Evolutionary conservation across 331 rosid genomes (phyloP), one percentile per base, ranked within the genome.

Genomic region (Acacia pycnantha): DNA sequence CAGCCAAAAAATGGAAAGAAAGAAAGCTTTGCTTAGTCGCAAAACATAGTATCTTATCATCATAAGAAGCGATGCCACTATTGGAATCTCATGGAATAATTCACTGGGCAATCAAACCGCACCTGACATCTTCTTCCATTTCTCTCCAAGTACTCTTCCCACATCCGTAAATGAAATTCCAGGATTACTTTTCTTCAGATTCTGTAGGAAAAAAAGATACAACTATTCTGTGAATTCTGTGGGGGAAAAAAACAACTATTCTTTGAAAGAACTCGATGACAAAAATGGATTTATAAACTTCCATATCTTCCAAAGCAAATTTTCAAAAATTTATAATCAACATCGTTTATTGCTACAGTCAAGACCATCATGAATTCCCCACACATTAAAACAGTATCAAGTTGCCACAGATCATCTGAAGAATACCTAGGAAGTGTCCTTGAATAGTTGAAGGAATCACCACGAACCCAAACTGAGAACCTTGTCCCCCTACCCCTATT

Each of bases 121-220:
- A 94, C 98, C 97, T 82, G 98, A 88, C 98, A 94, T 87, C 94
- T 92, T 96, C 78, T 96, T 96, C 99, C 99, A 96, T 83, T 91
- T 94, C 24, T 96, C 98, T 80, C 99, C 99, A 19, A 96, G 97
- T 77, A 85, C 92, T 88, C 92, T 90, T 54, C 91, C 97, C 58
- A 89, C 88, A 4, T 94, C 98, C 5, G 95, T 88, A 77, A 96
- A 96, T 27, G 93, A 79, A 82, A 96, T 93, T 75, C 97, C 99
- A 21, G 99, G 99, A 84, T 89, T 90, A 27, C 56, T 88, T 82
- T 94, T 96, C 95, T 86, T 94, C 37, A 96, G 83, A 84, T 90
- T 94, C 99, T 96, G 95, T 64, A 73, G 82, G 77, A 64, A 61
- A 50, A 68, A 76, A 11, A 79, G 47, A 19, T 1, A 37, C 41